Evolutionary conservation across 805 yeast genomes (phyloP).

Genomic region (Pichia deserticola): DNA sequence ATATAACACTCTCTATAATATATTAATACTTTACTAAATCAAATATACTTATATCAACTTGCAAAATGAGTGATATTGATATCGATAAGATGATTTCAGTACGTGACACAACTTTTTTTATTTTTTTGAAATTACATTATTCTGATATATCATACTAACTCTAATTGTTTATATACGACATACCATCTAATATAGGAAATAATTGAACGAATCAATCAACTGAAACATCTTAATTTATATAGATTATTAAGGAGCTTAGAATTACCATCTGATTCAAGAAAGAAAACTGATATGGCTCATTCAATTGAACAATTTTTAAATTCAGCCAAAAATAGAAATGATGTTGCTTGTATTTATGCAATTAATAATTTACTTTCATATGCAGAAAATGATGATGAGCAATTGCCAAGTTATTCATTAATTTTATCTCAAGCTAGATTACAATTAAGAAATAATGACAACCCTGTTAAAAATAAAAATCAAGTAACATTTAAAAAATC

Average conservation of each 20-base stretch:
- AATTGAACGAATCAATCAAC: background rate
- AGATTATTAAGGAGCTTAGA: background rate
- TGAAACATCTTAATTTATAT: background rate
- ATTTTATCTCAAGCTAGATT: background rate
- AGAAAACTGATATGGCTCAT: constrained; percentile 4
- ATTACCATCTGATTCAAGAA: background rate
- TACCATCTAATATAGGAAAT: background rate
- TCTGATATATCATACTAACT: background rate
- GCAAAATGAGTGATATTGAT: too few species aligned
- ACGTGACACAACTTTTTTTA: too few species aligned
- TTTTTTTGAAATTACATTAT: too few species aligned
- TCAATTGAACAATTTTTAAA: constrained; percentile 2
- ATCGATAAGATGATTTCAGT: too few species aligned
- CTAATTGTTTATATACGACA: too few species aligned
- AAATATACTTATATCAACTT: too few species aligned
- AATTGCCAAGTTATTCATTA: background rate
- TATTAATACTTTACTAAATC: too few species aligned
- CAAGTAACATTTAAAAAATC: background rate
- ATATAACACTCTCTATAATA: too few species aligned
- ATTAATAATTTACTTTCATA: constrained; percentile 37
- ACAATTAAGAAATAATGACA: background rate
- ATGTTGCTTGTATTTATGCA: constrained; percentile 37
- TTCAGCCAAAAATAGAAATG: constrained; percentile 22
- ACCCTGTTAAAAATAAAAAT: too few species aligned
- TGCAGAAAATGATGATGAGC: constrained; percentile 16